Base-by-base conservation (phyloP, 106 monocot genomes). In the Allium fistulosum region DNA sequence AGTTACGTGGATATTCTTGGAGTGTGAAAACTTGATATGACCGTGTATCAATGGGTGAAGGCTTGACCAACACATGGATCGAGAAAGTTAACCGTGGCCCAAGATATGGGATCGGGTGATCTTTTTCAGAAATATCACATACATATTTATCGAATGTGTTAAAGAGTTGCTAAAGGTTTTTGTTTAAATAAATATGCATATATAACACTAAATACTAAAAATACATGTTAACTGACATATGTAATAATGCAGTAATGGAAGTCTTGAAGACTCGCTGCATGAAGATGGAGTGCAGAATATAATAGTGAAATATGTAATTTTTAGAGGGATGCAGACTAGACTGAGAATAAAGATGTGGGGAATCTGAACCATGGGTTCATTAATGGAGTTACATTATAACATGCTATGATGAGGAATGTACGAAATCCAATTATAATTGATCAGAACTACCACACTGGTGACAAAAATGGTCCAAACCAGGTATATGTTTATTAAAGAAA, bases 361-460 rank as follows among this genome's bases (percentile, higher is more conserved):
- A 71, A 71, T 26, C 79, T 75, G 16, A 83, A 56, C 58, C 16
- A 4, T 17, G 78, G 71, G 17, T 79, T 69, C 27, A 76, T 79
- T 0, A 46, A 12, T 0, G 71, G 68, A 2, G 79, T 79, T 2
- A 55, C 9, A 0, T 79, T 79, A 26, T 17, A 69, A 37, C 57
- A 75, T 18, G 74, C 59, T 0, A 45, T 68, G 10, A 76, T 83
- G 78, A 52, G 63, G 15, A 69, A 79, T 52, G 79, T 78, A 12
- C 57, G 68, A 49, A 83, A 83, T 16, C 82, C 82, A 7, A 75
- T 78, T 26, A 52, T 83, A 65, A 57, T 83, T 10, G 71, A 78
- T 46, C 82, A 83, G 45, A 83, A 83, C 63, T 83, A 83, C 78
- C 78, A 78, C 48, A 74, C 78, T 10, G 11, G 72, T 9, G 18